These are phyloP conservation scores for Celoporthe dispersa DNA, from an alignment of 2,329 filamentous ascomycete genomes.

Conservation along the genomic window DNA sequence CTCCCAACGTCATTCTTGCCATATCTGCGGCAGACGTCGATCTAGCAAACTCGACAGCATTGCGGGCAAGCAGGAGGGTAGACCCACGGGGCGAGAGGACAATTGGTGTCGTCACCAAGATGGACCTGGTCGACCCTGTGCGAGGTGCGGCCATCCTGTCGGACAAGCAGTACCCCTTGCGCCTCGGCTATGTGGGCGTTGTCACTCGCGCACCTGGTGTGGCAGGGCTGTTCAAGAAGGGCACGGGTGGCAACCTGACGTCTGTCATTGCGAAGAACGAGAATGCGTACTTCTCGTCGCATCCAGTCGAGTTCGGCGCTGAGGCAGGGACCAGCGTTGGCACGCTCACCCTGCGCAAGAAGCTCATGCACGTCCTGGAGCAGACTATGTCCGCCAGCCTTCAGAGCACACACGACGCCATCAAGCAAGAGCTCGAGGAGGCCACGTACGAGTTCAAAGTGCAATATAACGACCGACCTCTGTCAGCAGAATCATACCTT, in stretches of 20 bases:
- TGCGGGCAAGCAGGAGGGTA: constrained; percentile 86
- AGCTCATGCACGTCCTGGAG: constrained; percentile 95
- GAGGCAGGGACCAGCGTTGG: constrained; percentile 77
- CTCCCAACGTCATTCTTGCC: constrained; percentile 93
- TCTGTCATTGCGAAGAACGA: constrained; percentile 87
- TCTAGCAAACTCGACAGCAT: constrained; percentile 90
- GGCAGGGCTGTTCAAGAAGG: constrained; percentile 80
- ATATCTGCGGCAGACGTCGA: constrained; percentile 98
- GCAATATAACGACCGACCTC: constrained; percentile 94
- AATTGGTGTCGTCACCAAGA: constrained; percentile 98
- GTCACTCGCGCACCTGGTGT: constrained; percentile 78
- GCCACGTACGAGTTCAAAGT: constrained; percentile 99
- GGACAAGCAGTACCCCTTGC: constrained; percentile 90
- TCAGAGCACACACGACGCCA: constrained; percentile 86
- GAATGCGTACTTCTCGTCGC: constrained; percentile 80
- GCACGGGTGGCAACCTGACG: constrained; percentile 73
- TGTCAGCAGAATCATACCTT: constrained; percentile 95
- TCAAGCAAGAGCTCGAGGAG: constrained; percentile 93
- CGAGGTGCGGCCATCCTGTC: constrained; percentile 79
- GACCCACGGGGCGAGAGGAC: constrained; percentile 94
- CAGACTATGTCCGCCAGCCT: constrained; percentile 95
- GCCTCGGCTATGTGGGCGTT: constrained; percentile 95
- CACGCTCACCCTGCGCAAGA: constrained; percentile 86
- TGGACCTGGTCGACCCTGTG: constrained; percentile 89
- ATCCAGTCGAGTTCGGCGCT: constrained; percentile 79